Conservation (phyloP, 1,139 yeast genomes). For the Diutina ranongensis region DNA sequence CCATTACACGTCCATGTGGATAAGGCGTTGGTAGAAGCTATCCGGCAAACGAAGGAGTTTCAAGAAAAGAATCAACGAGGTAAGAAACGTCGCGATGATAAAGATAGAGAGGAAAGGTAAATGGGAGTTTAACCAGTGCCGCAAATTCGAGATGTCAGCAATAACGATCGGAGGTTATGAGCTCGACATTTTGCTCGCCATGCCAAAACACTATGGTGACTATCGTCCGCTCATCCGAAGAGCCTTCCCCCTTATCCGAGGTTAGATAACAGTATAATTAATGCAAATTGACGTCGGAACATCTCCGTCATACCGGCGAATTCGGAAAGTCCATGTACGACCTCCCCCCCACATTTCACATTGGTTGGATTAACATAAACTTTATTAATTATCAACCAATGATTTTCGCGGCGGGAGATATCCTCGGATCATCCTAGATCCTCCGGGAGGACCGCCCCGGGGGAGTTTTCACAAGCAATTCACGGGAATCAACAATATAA, state of each 20-base stretch:
- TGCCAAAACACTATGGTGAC: too few relatives aligned
- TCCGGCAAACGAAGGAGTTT: constrained; percentile 66
- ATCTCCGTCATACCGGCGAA: neutral
- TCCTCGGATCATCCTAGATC: neutral
- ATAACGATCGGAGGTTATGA: neutral
- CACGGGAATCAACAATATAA: too few relatives aligned
- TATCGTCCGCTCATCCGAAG: neutral
- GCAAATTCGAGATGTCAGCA: too few relatives aligned
- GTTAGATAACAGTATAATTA: too few relatives aligned
- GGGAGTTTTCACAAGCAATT: neutral
- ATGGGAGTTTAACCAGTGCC: too few relatives aligned
- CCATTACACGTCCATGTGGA: constrained; percentile 82
- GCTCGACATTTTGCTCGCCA: too few relatives aligned
- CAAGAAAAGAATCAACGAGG: constrained; percentile 25
- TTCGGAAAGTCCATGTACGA: too few relatives aligned
- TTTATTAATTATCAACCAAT: too few relatives aligned
- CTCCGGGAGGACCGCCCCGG: neutral
- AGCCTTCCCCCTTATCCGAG: neutral
- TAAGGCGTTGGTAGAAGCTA: constrained; percentile 85
- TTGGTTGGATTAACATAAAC: too few relatives aligned
- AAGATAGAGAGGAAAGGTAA: neutral
- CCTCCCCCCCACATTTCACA: too few relatives aligned
- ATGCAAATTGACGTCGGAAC: too few relatives aligned
- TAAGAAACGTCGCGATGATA: neutral
- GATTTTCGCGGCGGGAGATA: too few relatives aligned